A percentile compares a stretch with the other conserved stretches of the same genome.
These are phyloP conservation scores for Epichloe elymi DNA, from an alignment of 2,329 filamentous ascomycete genomes.

Conservation along the genomic window DNA sequence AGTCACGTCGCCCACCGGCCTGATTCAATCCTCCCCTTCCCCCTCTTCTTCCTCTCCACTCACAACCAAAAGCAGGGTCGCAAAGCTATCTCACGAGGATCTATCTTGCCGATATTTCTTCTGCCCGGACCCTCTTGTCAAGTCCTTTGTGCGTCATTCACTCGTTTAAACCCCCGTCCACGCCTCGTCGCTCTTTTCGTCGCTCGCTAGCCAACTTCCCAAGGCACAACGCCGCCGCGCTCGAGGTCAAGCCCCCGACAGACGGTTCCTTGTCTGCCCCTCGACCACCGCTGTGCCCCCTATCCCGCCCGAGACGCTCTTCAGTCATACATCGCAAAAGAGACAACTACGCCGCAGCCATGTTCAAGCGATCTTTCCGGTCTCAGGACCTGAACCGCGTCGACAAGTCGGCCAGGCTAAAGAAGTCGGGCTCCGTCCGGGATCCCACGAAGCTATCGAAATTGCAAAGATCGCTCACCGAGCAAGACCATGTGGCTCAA, in stretches of 20 bases:
- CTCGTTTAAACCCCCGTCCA: constrained; percentile 17
- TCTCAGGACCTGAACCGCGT: constrained; percentile 61
- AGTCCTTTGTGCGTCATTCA: constrained; percentile 27
- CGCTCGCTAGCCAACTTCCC: constrained; percentile 28
- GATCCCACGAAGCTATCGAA: constrained; percentile 71
- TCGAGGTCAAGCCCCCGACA: constrained; percentile 7
- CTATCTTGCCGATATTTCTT: constrained; percentile 38
- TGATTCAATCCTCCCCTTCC: constrained; percentile 12
- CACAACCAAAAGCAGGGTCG: constrained; percentile 42
- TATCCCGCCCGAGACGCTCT: constrained; percentile 9
- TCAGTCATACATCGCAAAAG: constrained; percentile 5
- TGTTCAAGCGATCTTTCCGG: constrained; percentile 90
- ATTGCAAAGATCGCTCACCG: constrained; percentile 71
- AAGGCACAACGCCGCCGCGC: not conserved
- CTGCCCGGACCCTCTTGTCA: constrained; percentile 44
- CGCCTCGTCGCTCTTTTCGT: constrained; percentile 37
- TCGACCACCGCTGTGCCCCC: not conserved
- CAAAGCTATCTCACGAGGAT: constrained; percentile 36
- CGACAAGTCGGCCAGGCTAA: constrained; percentile 78
- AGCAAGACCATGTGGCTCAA: constrained; percentile 27
- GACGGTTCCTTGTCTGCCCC: constrained; percentile 4
- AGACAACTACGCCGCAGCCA: constrained; percentile 30
- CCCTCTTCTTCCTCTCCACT: constrained; percentile 34
- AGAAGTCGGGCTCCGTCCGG: constrained; percentile 43
- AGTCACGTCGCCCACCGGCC: constrained; percentile 4